phyloP scores from a whole-genome alignment of 2,329 filamentous ascomycete species.

The Ophiocordyceps camponoti-leonardi region DNA sequence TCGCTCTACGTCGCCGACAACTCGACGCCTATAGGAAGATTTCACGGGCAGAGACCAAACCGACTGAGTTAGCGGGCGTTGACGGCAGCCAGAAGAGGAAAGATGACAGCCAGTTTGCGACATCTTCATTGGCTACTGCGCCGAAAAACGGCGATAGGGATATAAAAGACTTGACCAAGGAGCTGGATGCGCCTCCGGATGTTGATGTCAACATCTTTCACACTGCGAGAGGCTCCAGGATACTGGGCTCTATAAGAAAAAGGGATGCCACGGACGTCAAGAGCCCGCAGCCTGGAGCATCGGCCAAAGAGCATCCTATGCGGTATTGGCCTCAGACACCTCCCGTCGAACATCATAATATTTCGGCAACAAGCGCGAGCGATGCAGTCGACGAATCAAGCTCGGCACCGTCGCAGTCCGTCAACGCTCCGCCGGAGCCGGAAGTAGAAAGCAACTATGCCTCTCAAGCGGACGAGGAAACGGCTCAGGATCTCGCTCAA shows the following conservation, averaged over 20 bases:
- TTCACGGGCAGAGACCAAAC: constrained; percentile 9
- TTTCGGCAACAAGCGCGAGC: background rate
- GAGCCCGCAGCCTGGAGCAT: constrained; percentile 4
- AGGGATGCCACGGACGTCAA: constrained; percentile 4
- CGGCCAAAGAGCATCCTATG: constrained; percentile 19
- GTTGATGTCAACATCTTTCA: constrained; percentile 31
- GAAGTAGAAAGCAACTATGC: background rate
- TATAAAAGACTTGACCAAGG: constrained; percentile 5
- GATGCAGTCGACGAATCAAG: background rate
- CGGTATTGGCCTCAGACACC: constrained; percentile 15
- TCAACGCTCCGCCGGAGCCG: background rate
- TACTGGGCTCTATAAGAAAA: constrained; percentile 21
- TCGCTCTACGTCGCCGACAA: constrained; percentile 38
- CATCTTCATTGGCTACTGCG: background rate
- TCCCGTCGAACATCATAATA: constrained; percentile 5
- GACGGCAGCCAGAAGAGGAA: background rate
- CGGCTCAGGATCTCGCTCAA: constrained; percentile 8
- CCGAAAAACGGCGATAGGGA: constrained; percentile 2
- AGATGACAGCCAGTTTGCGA: background rate
- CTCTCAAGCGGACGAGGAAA: constrained; percentile 2
- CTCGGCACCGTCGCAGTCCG: background rate
- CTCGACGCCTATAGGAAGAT: constrained; percentile 30
- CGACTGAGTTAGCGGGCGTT: background rate
- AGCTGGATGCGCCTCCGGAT: constrained; percentile 19
- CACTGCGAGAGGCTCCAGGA: constrained; percentile 24